Base-by-base conservation (phyloP, 2,329 filamentous ascomycete genomes). In the Lasiodiplodia gonubiensis region DNA sequence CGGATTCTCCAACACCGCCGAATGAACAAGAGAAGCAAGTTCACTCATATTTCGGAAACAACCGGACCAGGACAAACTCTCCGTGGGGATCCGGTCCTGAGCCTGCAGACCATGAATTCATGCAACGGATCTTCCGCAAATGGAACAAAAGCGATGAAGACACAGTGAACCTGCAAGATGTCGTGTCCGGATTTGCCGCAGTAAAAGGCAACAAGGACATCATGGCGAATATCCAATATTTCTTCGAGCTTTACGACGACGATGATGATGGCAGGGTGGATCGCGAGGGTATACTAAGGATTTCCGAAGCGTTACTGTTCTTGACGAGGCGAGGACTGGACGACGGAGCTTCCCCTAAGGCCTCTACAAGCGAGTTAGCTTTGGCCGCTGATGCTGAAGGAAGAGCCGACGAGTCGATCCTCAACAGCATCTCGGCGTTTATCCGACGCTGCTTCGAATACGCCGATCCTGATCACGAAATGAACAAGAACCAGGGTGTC, bases 391-490 rank as follows among this genome's bases (percentile, higher is more conserved):
- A 69, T 73, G 3, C 74, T 71, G 25, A 64, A 73, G 18, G 71
- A 14, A 53, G 25, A 10, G 71, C 76, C 25, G 95, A 96, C 71
- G 95, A 98, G 78, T 88, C 90, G 64, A 98, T 99, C 75, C 82
- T 99, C 30, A 92, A 91, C 69, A 97, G 94, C 70, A 93, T 99
- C 64, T 97, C 93, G 72, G 93, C 93, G 2, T 99, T 99, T 76
- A 99, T 98, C 69, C 87, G 94, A 70, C 88, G 95, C 68, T 99
- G 95, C 79, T 99, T 99, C 71, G 95, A 99, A 79, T 99, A 99
- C 75, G 95, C 95, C 6, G 95, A 99, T 75, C 94, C 95, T 1
- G 94, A 96, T 74, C 90, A 92, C 70, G 72, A 73, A 25, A 89
- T 90, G 1, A 86, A 76, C 86, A 84, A 57, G 25, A 18, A 30